phyloP scores from a whole-genome alignment of 164 flowering plant species.

The Houttuynia cordata region DNA sequence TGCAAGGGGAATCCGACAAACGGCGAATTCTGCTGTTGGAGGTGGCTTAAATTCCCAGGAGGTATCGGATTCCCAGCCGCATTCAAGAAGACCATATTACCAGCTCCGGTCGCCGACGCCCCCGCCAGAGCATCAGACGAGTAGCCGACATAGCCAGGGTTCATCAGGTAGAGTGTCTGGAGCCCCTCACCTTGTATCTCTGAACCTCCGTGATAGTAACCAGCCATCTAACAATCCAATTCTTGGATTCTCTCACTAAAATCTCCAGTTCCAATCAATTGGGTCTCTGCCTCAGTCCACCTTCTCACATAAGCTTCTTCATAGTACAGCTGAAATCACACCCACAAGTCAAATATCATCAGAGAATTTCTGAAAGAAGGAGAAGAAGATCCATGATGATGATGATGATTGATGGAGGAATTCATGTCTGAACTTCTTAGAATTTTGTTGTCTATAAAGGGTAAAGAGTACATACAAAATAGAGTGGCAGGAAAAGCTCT shows the following conservation, averaged over 20 bases:
- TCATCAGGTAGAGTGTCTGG: constrained; percentile 88
- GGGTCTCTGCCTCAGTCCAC: constrained; percentile 15
- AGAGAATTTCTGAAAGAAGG: constrained; percentile 19
- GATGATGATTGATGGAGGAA: no score
- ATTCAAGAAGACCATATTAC: constrained; percentile 49
- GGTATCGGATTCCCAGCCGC: constrained; percentile 17
- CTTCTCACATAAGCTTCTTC: not conserved
- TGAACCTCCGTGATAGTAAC: constrained; percentile 68
- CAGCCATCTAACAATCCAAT: constrained; percentile 39
- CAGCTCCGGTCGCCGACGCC: constrained; percentile 5
- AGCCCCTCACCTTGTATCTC: constrained; percentile 73
- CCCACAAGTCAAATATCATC: not conserved
- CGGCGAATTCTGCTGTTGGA: constrained; percentile 29
- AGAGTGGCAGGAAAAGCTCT: no score
- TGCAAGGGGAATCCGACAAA: constrained; percentile 53
- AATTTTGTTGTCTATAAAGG: no score
- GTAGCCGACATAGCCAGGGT: constrained; percentile 62
- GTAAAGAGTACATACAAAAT: no score
- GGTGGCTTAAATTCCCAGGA: constrained; percentile 12
- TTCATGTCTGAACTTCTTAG: no score
- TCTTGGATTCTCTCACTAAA: not conserved
- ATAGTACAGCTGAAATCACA: not conserved
- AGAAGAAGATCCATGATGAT: not conserved
- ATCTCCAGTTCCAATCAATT: not conserved
- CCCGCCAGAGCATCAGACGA: constrained; percentile 26